phyloP scores from a whole-genome alignment of 768 basidiomycete genomes.

The Lyophyllum atratum region DNA sequence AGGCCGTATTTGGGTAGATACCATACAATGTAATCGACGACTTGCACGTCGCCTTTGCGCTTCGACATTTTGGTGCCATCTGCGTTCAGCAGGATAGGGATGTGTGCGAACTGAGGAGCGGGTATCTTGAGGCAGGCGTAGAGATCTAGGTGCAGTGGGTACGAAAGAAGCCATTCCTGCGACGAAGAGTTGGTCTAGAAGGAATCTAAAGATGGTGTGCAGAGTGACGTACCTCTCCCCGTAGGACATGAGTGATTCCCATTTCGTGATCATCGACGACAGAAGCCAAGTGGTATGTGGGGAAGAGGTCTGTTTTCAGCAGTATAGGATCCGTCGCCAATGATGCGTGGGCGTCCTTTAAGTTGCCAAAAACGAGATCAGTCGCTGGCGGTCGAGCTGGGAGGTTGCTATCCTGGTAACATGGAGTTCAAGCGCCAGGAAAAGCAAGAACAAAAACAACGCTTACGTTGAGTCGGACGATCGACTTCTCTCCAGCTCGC shows the following conservation, averaged over 20 bases:
- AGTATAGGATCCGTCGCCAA: slow-evolving; percentile 88
- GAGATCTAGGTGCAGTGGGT: slow-evolving; percentile 88
- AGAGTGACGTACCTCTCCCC: slow-evolving; percentile 72
- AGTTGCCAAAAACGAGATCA: slow-evolving; percentile 77
- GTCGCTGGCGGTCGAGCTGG: slow-evolving; percentile 49
- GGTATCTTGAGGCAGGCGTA: slow-evolving; percentile 75
- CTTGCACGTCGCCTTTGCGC: slow-evolving; percentile 85
- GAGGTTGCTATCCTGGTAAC: slow-evolving; percentile 55
- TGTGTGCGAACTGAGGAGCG: slow-evolving; percentile 85
- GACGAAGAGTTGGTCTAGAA: neutral
- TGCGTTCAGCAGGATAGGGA: slow-evolving; percentile 86
- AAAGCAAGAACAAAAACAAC: neutral
- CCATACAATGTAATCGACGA: slow-evolving; percentile 82
- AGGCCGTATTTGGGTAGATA: neutral
- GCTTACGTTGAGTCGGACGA: slow-evolving; percentile 86
- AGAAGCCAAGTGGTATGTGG: slow-evolving; percentile 95
- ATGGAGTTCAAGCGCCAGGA: neutral
- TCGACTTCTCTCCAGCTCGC: slow-evolving; percentile 72
- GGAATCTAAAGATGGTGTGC: neutral
- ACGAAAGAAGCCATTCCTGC: slow-evolving; percentile 95
- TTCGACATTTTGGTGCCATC: slow-evolving; percentile 97
- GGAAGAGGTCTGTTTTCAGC: slow-evolving; percentile 89
- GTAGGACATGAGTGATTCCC: slow-evolving; percentile 93
- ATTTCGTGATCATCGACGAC: slow-evolving; percentile 96
- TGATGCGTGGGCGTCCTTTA: slow-evolving; percentile 76